A percentile compares a stretch with the other conserved stretches of the same genome.
Evolutionary conservation across 805 yeast genomes (phyloP).

Genomic region (Monosporozyma servazzii): DNA sequence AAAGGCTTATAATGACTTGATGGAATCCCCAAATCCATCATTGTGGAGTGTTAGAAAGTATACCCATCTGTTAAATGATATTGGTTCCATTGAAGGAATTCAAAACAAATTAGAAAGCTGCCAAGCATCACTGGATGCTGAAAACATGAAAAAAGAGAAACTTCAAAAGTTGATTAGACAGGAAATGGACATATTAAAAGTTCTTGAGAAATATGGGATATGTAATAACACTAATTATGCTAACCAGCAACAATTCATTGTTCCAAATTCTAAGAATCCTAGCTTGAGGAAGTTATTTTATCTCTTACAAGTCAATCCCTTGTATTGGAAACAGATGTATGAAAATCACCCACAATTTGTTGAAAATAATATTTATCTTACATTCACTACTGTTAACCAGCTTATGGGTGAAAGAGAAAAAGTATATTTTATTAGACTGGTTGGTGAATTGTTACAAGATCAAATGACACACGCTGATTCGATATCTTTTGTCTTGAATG

Average conservation of each 20-base stretch:
- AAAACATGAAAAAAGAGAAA: slow-evolving; percentile 59
- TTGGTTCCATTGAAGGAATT: slow-evolving; percentile 63
- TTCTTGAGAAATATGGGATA: slow-evolving; percentile 67
- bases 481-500: slow-evolving; percentile 20
- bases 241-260: slow-evolving; percentile 1
- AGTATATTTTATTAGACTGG: slow-evolving; percentile 49
- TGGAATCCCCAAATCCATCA: slow-evolving; percentile 67
- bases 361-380: slow-evolving; percentile 21
- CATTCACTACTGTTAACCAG: slow-evolving; percentile 25
- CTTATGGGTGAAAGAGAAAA: slow-evolving; percentile 50
- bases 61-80: slow-evolving; percentile 63
- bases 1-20: slow-evolving; percentile 62
- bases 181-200: slow-evolving; percentile 66
- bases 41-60: slow-evolving; percentile 67
- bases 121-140: slow-evolving; percentile 60
- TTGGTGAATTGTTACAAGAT: slow-evolving; percentile 38
- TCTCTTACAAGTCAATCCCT: slow-evolving; percentile 74
- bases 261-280: slow-evolving; percentile 14
- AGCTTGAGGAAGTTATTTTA: slow-evolving; percentile 69
- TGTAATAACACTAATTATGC: not conserved
- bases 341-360: slow-evolving; percentile 27
- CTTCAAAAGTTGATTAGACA: slow-evolving; percentile 68
- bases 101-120: slow-evolving; percentile 59
- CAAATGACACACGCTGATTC: slow-evolving; percentile 29
- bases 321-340: slow-evolving; percentile 54